Base-by-base conservation (phyloP, 2,329 filamentous ascomycete species). In the Exophiala bonariae region DNA sequence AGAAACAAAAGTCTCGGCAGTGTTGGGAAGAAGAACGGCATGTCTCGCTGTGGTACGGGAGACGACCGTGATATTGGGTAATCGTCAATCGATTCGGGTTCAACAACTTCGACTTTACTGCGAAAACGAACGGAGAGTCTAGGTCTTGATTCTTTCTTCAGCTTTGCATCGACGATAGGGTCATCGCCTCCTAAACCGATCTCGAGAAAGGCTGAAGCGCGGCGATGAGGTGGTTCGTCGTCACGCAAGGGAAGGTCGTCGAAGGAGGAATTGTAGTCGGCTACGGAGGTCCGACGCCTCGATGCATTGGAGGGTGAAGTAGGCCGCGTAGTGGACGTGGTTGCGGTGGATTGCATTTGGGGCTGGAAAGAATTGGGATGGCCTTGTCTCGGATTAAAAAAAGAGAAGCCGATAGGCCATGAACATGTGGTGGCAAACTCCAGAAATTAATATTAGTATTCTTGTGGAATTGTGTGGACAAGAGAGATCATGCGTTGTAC, bases 191-290 rank as follows among this genome's bases (percentile, higher is more conserved):
- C 55, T 11, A 59, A 47, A 14, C 56, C 58, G 34, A 58, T 49
- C 41, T 60, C 58, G 37, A 54, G 50, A 44, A 60, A 60, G 10
- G 42, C 52, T 18, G 58, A 59, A 36, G 45, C 52, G 9, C 55
- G 45, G 23, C n/a, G n/a, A n/a, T 50, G 47, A 40, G 30, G 28
- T 28, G 38, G 43, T 34, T 47, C 30, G 26, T 52, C 42, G 39
- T 46, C 26, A 34, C 48, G 33, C 41, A 22, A 39, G 17, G n/a
- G 16, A n/a, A 10, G n/a, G 41, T 44, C 46, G 44, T 38, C 33
- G 30, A 38, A 30, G 33, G 26, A 32, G 31, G 23, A 11, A 32
- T 22, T 28, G 5, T 31, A 42, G 44, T 48, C 47, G 38, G 37
- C 17, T 14, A 46, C 48, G n/a, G 32, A 10, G 30, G 28, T 49